Evolutionary conservation across 805 yeast genomes (phyloP).

Genomic region (Komagataella ulmi): DNA sequence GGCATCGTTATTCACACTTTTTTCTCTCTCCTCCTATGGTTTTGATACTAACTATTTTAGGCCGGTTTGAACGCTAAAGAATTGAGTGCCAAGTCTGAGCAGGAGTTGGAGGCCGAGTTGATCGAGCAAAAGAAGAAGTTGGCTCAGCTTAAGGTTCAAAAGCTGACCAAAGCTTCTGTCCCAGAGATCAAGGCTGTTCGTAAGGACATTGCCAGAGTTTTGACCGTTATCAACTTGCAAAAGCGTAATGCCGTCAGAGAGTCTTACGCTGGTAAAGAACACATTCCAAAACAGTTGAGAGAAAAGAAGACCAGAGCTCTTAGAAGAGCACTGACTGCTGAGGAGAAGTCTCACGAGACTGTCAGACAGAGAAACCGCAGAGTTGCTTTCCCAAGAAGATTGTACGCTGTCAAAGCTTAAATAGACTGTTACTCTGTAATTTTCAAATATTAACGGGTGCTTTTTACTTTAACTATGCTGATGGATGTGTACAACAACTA

Average conservation of each 20-base stretch:
- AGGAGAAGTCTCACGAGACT: constrained; percentile 73
- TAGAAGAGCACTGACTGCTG: constrained; percentile 89
- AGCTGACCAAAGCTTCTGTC: constrained; percentile 80
- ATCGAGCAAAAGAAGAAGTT: constrained; percentile 94
- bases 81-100: constrained; percentile 94
- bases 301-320: constrained; percentile 99
- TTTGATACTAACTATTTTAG: constrained; percentile 18
- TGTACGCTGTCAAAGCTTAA: constrained; percentile 97
- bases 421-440: constrained; percentile 3
- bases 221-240: constrained; percentile 92
- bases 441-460: not conserved
- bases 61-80: constrained; percentile 92
- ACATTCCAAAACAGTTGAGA: constrained; percentile 97
- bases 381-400: constrained; percentile 96
- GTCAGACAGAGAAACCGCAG: constrained; percentile 84
- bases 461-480: not conserved
- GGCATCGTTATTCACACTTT: not conserved
- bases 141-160: constrained; percentile 92
- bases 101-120: constrained; percentile 88
- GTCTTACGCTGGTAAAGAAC: constrained; percentile 90
- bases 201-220: constrained; percentile 96
- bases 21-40: not conserved
- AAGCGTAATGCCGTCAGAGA: constrained; percentile 93
- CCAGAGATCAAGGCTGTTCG: constrained; percentile 96
- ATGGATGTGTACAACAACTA: not conserved